Evolutionary conservation across 2,329 filamentous ascomycete species (phyloP), one percentile per base, ranked within the genome.

Genomic region (Ophiostoma angusticollis): DNA sequence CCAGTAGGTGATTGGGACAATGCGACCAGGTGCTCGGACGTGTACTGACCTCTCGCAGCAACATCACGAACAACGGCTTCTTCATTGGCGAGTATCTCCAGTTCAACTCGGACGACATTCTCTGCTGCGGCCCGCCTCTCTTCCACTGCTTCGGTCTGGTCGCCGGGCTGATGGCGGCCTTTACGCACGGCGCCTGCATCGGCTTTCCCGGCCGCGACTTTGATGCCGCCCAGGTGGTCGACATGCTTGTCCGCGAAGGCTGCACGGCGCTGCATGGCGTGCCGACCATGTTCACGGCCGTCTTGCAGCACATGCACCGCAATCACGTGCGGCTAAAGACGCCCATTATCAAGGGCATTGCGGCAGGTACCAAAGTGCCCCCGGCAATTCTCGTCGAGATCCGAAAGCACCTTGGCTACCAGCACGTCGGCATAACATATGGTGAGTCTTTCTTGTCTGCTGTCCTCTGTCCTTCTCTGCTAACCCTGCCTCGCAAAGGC

Each of bases 81-180:
- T 80, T 80, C 59, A 78, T 80, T 35, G 82, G 80, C 39, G 79
- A 84, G 56, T 72, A 80, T 31, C 81, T 86, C 78, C 67, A 72
- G 6, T 66, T 89, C 13, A 76, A 72, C 0, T 60, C 71, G 3
- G 62, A 66, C 32, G 81, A 87, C 52, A 64, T 78, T 7, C 66
- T 91, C 9, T 89, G 83, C 63, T 91, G 84, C 55, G 83, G 83
- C 3, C 83, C 84, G 0, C 84, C 84, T 0, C 67, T 91, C 4
- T 91, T 91, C 64, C 84, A 91, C 62, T 89, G 82, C 62, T 89
- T 89, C 53, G 83, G 83, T 2, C 70, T 89, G 7, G 81, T 87
- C 1, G 71, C 86, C 3, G 83, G 83, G 8, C 66, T 87, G 31
- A 68, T 87, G 40, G 77, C 80, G 2, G 68, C 74, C 31, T 59